Conservation (phyloP, 768 basidiomycete genomes). For the Russula foetens region DNA sequence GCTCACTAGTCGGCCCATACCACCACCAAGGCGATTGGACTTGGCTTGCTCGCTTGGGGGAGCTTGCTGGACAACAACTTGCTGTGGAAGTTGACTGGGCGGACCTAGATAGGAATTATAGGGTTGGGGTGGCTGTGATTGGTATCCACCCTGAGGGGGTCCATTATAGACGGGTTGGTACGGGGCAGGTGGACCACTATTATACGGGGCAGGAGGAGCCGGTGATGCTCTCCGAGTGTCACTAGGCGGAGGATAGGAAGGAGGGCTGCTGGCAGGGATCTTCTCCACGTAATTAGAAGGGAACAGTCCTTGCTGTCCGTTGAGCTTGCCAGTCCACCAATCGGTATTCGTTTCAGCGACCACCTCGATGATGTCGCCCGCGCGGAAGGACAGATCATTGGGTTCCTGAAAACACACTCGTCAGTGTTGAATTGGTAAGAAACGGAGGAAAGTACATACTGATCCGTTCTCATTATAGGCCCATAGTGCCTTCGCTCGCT, state of each 20-base stretch:
- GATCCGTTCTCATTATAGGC: conserved; percentile 52
- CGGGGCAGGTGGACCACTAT: conserved; percentile 30
- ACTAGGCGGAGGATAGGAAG: conserved; percentile 18
- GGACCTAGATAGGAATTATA: conserved; percentile 17
- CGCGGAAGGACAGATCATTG: conserved; percentile 70
- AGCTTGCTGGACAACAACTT: conserved; percentile 21
- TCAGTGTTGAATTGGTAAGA: not conserved
- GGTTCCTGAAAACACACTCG: conserved; percentile 42
- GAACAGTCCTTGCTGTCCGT: conserved; percentile 66
- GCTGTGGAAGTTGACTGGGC: conserved; percentile 17
- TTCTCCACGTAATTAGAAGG: conserved; percentile 71
- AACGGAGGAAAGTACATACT: conserved; percentile 28
- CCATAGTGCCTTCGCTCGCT: conserved; percentile 53
- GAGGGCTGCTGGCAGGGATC: conserved; percentile 24
- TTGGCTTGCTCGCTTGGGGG: conserved; percentile 13
- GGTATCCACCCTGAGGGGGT: conserved; percentile 19
- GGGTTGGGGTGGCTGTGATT: conserved; percentile 20
- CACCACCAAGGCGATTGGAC: conserved; percentile 12
- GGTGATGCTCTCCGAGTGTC: not conserved
- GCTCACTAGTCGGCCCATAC: conserved; percentile 13
- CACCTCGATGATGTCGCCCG: conserved; percentile 73
- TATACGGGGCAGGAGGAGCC: conserved; percentile 12
- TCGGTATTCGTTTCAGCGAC: conserved; percentile 73
- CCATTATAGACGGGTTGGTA: conserved; percentile 28
- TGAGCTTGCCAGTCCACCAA: conserved; percentile 75